A percentile compares a stretch with the other conserved stretches of the same genome.
phyloP scores from a whole-genome alignment of 768 basidiomycete species.

The Leccinum uliginosum region DNA sequence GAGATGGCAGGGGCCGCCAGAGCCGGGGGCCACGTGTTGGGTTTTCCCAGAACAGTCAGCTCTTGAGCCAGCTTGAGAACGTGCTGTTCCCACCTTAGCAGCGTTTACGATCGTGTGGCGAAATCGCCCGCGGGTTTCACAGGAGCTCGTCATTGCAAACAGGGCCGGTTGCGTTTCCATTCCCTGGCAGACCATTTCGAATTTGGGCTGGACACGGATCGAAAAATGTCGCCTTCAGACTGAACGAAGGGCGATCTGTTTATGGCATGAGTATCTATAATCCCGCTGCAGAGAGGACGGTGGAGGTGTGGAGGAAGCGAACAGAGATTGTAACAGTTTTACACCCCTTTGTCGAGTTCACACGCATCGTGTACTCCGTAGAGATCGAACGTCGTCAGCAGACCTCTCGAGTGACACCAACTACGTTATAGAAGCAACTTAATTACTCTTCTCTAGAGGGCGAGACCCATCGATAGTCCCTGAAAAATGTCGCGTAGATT shows the following conservation, averaged over 20 bases:
- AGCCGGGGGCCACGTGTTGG: slow-evolving; percentile 13
- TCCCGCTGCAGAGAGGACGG: slow-evolving; percentile 2
- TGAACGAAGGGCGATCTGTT: not conserved
- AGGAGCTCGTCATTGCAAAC: slow-evolving; percentile 15
- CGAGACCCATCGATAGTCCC: slow-evolving; percentile 21
- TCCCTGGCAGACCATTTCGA: not conserved
- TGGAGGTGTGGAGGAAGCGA: not conserved
- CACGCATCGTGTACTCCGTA: slow-evolving; percentile 10
- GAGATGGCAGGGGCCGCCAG: not conserved
- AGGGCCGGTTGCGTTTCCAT: slow-evolving; percentile 4
- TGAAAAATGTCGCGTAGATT: slow-evolving; percentile 19
- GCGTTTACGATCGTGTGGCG: slow-evolving; percentile 9
- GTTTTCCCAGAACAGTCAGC: slow-evolving; percentile 18
- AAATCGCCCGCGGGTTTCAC: slow-evolving; percentile 22
- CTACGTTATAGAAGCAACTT: slow-evolving; percentile 24
- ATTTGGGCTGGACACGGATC: not conserved
- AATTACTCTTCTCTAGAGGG: slow-evolving; percentile 21
- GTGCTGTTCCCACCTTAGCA: slow-evolving; percentile 8
- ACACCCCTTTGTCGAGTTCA: slow-evolving; percentile 3
- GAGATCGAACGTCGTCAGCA: slow-evolving; percentile 22
- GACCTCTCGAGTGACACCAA: slow-evolving; percentile 17
- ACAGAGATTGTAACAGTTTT: not conserved
- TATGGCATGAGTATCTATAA: slow-evolving; percentile 12
- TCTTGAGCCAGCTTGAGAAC: slow-evolving; percentile 14
- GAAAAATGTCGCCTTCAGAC: slow-evolving; percentile 3